Percentiles rank a stretch among this genome's conserved stretches.
Evolutionary conservation across 1,139 yeast genomes (phyloP).

Genomic region (Yamadazyma siamensis): DNA sequence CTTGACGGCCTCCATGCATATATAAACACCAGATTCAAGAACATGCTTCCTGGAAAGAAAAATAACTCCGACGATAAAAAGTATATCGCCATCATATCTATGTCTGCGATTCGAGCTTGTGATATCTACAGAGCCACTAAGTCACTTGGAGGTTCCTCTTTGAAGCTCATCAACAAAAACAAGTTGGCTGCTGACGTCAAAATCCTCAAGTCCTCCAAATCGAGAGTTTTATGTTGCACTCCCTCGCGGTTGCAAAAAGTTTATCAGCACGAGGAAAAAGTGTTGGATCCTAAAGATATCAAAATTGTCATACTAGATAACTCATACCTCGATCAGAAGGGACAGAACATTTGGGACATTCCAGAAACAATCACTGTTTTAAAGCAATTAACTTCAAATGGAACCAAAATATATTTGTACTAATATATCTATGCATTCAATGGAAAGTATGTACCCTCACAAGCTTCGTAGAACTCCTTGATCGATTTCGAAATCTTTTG

Average conservation of each 20-base stretch:
- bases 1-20: slow-evolving; percentile 47
- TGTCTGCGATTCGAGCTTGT: slow-evolving; percentile 73
- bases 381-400: slow-evolving; percentile 37
- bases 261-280: slow-evolving; percentile 37
- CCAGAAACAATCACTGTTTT: slow-evolving; percentile 43
- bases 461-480: slow-evolving; percentile 28
- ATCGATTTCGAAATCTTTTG: slow-evolving; percentile 20
- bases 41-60: slow-evolving; percentile 38
- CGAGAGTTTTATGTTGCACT: slow-evolving; percentile 59
- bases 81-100: slow-evolving; percentile 55
- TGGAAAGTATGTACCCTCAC: slow-evolving; percentile 32
- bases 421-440: slow-evolving; percentile 18
- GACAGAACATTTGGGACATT: slow-evolving; percentile 62
- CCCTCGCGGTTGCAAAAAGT: slow-evolving; percentile 61
- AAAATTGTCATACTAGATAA: slow-evolving; percentile 61
- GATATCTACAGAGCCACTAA: slow-evolving; percentile 64
- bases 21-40: slow-evolving; percentile 39
- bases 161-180: slow-evolving; percentile 68
- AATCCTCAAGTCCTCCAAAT: slow-evolving; percentile 39
- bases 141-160: slow-evolving; percentile 51
- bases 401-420: slow-evolving; percentile 50
- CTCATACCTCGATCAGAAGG: slow-evolving; percentile 59
- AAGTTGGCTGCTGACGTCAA: slow-evolving; percentile 57
- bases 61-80: slow-evolving; percentile 26
- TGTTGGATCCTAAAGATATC: slow-evolving; percentile 44